Evolutionary conservation across 805 yeast species (phyloP), one percentile per base, ranked within the genome.

Genomic region (Clavispora fructus): DNA sequence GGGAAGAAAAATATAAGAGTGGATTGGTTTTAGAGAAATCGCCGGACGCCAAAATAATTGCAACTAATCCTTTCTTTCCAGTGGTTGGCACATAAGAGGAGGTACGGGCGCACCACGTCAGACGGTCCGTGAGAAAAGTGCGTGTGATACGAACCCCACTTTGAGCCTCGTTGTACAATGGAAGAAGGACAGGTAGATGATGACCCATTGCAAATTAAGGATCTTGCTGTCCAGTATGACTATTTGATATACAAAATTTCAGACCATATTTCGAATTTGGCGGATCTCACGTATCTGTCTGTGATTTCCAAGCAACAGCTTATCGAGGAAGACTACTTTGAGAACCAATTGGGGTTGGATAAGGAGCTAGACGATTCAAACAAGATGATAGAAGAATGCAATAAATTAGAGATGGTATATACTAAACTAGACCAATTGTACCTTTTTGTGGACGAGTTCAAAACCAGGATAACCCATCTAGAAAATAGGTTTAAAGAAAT

Each of bases 181-280:
- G 33, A 11, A 16, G 35, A 40, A 6, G 29, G 5, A 7, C 30
- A 4, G 11, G 23, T 13, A 5, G 41, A 37, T 31, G 78, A 74
- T 23, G 91, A 85, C 61, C 88, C 89, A 1, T 64, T 85, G 25
- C 78, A 82, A 11, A 72, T 85, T 14, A 77, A 79, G 54, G 73
- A 76, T 46, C 64, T 86, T 38, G 78, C 86, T 0, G 67, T 83
- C 23, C 77, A 75, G 44, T 85, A 77, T 58, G 92, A 86, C 55
- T 82, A 83, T 54, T 61, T 86, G 35, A 59, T 85, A 59, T 82
- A 69, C 64, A 80, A 78, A 58, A 82, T 86, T 42, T 73, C 75
- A 40, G 86, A 81, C 49, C 73, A 75, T 44, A 73, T 85, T 7
- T 63, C 72, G 19, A 64, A 69, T 2, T 61, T 82, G 23, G 71